Conservation (phyloP, 2,329 filamentous ascomycete species). For the Pseudogymnoascus sp. region DNA sequence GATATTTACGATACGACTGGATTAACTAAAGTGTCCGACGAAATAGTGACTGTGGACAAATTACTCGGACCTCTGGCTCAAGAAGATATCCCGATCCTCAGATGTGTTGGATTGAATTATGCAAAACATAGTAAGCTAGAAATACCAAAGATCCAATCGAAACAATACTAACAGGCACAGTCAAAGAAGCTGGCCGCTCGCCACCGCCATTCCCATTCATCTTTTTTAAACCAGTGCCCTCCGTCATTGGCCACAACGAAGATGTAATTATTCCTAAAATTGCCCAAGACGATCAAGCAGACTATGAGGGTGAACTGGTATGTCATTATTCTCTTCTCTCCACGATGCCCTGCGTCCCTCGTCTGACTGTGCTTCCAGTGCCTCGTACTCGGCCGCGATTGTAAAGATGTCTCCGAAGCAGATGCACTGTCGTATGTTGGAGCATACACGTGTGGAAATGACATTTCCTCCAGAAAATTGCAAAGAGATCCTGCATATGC, state of each 20-base stretch:
- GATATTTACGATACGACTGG: conserved; percentile 41
- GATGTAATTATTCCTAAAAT: conserved; percentile 40
- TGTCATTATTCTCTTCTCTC: background rate
- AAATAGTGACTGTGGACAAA: conserved; percentile 44
- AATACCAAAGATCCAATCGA: background rate
- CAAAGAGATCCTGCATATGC: conserved; percentile 33
- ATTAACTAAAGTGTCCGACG: conserved; percentile 42
- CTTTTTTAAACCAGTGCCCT: conserved; percentile 41
- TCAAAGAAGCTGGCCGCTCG: conserved; percentile 42
- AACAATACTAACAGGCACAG: conserved; percentile 25
- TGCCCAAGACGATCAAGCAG: conserved; percentile 33
- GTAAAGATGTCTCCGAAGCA: conserved; percentile 31
- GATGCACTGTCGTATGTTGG: conserved; percentile 33
- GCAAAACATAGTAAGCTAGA: conserved; percentile 41
- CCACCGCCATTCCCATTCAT: conserved; percentile 41
- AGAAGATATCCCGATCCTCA: conserved; percentile 45
- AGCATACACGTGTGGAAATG: conserved; percentile 35
- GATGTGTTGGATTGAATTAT: conserved; percentile 54
- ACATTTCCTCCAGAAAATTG: conserved; percentile 32
- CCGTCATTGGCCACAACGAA: conserved; percentile 29
- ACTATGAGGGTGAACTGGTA: conserved; percentile 17
- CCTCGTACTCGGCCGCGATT: conserved; percentile 33
- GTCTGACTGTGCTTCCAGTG: conserved; percentile 14
- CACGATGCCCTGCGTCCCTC: background rate
- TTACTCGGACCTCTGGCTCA: conserved; percentile 44